These are phyloP conservation scores for Phialemonium atrogriseum DNA, from an alignment of 2,329 filamentous ascomycete species.

Conservation along the genomic window DNA sequence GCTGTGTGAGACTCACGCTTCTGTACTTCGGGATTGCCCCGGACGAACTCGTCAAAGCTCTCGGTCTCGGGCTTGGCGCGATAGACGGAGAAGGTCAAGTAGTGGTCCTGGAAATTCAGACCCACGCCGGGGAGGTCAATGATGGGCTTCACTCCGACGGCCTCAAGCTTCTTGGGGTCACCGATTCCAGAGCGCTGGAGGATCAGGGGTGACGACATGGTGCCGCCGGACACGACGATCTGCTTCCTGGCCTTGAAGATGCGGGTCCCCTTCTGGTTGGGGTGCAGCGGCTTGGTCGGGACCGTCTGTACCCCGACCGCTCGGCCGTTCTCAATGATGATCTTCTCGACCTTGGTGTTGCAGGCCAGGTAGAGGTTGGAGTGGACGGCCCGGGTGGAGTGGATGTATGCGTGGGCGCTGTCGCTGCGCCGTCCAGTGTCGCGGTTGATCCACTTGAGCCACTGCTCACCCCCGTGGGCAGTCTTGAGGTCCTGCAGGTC, in stretches of 20 bases:
- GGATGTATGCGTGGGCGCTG: constrained; percentile 70
- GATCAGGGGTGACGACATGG: constrained; percentile 64
- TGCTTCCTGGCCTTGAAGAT: constrained; percentile 64
- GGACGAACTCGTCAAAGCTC: constrained; percentile 72
- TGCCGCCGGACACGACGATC: constrained; percentile 65
- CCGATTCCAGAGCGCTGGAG: constrained; percentile 69
- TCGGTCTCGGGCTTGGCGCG: constrained; percentile 68
- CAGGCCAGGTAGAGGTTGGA: constrained; percentile 63
- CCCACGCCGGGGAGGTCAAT: constrained; percentile 67
- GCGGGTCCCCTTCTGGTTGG: constrained; percentile 38
- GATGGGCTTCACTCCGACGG: constrained; percentile 58
- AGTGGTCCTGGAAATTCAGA: constrained; percentile 71
- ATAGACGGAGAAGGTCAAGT: constrained; percentile 62
- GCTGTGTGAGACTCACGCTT: constrained; percentile 35
- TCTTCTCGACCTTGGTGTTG: constrained; percentile 72
- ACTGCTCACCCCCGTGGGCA: constrained; percentile 67
- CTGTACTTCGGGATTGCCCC: constrained; percentile 65
- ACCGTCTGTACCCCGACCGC: constrained; percentile 67
- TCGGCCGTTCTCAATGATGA: constrained; percentile 63
- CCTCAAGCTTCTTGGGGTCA: constrained; percentile 62
- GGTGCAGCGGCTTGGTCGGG: constrained; percentile 58
- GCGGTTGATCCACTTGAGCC: constrained; percentile 80
- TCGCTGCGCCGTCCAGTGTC: constrained; percentile 66
- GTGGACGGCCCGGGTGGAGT: constrained; percentile 63
- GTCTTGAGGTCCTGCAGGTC: constrained; percentile 67